Conservation (phyloP, 2,329 filamentous ascomycete genomes). For the Fusarium falciforme region DNA sequence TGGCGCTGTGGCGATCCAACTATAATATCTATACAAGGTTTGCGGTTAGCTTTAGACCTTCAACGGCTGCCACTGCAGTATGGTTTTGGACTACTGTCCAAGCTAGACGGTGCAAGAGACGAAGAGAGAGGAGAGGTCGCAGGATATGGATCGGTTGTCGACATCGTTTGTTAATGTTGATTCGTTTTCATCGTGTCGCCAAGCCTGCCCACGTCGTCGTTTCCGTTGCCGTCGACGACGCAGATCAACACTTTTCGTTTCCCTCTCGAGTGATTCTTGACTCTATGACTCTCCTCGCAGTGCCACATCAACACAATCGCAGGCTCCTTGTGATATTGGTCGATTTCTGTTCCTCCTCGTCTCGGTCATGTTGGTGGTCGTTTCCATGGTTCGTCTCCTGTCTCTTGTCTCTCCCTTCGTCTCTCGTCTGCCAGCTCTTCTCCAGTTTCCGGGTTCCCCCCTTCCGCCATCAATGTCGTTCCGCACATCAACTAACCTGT, state of each 20-base stretch:
- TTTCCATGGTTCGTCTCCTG: neutral
- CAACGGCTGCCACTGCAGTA: constrained; percentile 5
- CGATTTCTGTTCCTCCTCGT: neutral
- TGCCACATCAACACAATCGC: neutral
- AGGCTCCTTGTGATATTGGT: neutral
- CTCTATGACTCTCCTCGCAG: neutral
- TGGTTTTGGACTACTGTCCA: neutral
- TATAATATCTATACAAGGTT: constrained; percentile 27
- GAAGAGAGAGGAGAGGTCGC: neutral
- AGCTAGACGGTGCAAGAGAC: neutral
- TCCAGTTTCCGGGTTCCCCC: neutral
- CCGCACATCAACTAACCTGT: constrained; percentile 38
- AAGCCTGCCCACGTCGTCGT: neutral
- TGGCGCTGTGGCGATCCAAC: constrained; percentile 24
- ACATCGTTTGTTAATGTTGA: neutral
- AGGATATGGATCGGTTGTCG: neutral
- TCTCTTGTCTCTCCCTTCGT: constrained; percentile 11
- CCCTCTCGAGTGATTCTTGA: neutral
- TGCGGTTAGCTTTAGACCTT: constrained; percentile 28
- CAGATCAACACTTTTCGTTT: neutral
- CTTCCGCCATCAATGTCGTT: neutral
- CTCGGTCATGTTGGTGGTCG: neutral
- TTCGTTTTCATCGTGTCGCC: neutral
- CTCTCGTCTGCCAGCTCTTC: neutral
- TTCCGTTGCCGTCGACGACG: neutral